Percentiles rank a stretch among this genome's conserved stretches.
These are phyloP conservation scores for Fusarium albidum DNA, from an alignment of 2,329 filamentous ascomycete genomes.

Conservation along the genomic window DNA sequence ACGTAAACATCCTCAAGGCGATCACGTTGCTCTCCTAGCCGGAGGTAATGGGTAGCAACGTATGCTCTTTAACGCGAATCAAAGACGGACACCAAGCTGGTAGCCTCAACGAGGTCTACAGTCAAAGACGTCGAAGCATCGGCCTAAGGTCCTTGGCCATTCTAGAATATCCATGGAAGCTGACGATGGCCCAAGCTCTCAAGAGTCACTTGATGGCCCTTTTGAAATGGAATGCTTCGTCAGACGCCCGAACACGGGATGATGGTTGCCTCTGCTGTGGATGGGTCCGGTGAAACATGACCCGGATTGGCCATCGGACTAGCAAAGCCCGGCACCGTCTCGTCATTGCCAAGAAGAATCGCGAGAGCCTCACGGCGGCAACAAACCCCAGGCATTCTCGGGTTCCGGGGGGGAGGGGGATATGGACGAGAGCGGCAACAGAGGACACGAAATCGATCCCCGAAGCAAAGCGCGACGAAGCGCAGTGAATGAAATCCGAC, in stretches of 20 bases:
- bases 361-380: slow-evolving; percentile 1
- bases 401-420: too few relatives aligned
- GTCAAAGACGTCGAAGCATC: too few relatives aligned
- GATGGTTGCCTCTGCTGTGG: neutral
- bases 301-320: slow-evolving; percentile 6
- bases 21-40: too few relatives aligned
- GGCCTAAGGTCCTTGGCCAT: too few relatives aligned
- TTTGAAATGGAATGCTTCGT: slow-evolving; percentile 1
- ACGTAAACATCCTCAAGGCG: too few relatives aligned
- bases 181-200: neutral
- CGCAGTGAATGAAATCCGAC: neutral
- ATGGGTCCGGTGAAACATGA: neutral
- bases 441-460: neutral
- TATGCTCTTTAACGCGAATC: too few relatives aligned
- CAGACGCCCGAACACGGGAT: neutral
- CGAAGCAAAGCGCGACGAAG: slow-evolving; percentile 10
- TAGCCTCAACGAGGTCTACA: too few relatives aligned
- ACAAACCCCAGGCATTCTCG: too few relatives aligned
- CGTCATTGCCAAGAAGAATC: slow-evolving; percentile 6
- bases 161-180: neutral
- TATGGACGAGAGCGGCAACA: neutral
- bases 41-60: too few relatives aligned
- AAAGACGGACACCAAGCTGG: too few relatives aligned
- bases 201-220: neutral
- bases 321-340: neutral